These are phyloP conservation scores for Lecanicillium sp. DNA, from an alignment of 2,329 filamentous ascomycete species.

Conservation along the genomic window DNA sequence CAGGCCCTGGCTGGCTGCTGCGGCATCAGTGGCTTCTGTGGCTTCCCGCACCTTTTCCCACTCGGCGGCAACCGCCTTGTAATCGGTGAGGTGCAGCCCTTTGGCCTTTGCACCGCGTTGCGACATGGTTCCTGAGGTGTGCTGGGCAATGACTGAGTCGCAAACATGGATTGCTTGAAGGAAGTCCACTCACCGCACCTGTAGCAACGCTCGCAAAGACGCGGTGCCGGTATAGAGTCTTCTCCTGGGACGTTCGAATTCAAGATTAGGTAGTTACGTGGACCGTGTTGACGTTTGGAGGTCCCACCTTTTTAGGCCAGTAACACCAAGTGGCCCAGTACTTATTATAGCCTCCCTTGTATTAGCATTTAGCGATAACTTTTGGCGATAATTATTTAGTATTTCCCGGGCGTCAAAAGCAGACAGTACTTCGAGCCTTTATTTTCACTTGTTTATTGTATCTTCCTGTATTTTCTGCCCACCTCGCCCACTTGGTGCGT, in stretches of 20 bases:
- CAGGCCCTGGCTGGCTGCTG: slow-evolving; percentile 23
- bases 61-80: slow-evolving; percentile 47
- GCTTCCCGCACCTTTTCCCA: slow-evolving; percentile 48
- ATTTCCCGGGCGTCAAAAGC: too few relatives aligned
- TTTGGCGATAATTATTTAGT: too few relatives aligned
- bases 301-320: slow-evolving; percentile 4
- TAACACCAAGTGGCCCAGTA: too few relatives aligned
- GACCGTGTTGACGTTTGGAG: slow-evolving; percentile 1
- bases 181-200: too few relatives aligned
- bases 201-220: neutral
- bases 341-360: neutral
- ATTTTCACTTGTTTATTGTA: too few relatives aligned
- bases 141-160: slow-evolving; percentile 5
- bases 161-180: neutral
- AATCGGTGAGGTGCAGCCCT: slow-evolving; percentile 31
- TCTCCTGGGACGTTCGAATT: neutral
- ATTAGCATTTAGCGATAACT: too few relatives aligned
- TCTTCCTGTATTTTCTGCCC: too few relatives aligned
- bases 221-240: neutral
- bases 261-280: neutral
- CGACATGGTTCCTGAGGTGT: slow-evolving; percentile 5
- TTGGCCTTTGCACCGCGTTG: slow-evolving; percentile 11
- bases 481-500: too few relatives aligned
- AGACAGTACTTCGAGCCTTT: too few relatives aligned
- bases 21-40: slow-evolving; percentile 38